Percentiles rank a stretch among this genome's conserved stretches.
These are phyloP conservation scores for Globisporangium paddicum DNA, from an alignment of 352 stramenopile species.

Conservation along the genomic window DNA sequence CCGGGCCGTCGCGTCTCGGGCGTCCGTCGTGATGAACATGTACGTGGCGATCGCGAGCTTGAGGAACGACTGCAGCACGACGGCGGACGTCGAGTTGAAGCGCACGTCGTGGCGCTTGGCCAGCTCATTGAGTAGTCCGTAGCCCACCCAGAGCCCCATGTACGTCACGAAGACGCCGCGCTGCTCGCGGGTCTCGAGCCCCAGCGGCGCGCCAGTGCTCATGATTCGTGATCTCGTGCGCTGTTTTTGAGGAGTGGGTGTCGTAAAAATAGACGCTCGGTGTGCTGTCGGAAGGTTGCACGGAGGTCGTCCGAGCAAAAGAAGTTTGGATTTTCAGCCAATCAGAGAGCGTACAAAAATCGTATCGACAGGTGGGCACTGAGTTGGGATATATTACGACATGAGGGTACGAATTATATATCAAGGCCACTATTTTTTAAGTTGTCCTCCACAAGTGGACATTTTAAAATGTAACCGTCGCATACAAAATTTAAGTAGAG, in stretches of 20 bases:
- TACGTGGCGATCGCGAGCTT: conserved; percentile 65
- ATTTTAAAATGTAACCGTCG: no score
- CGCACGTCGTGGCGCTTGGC: conserved; percentile 57
- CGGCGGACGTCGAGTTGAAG: conserved; percentile 73
- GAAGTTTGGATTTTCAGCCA: neutral
- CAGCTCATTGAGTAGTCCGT: conserved; percentile 75
- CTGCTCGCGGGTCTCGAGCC: conserved; percentile 69
- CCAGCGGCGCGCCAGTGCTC: conserved; percentile 32
- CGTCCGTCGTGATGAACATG: conserved; percentile 63
- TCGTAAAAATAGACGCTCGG: neutral
- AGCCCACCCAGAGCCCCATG: conserved; percentile 74
- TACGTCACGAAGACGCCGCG: conserved; percentile 75
- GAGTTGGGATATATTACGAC: neutral
- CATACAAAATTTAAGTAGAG: no score
- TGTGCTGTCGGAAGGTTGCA: neutral
- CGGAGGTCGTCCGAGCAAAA: neutral
- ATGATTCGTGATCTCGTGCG: neutral
- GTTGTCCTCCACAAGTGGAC: no score
- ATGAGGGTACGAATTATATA: no score
- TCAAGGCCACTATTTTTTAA: neutral
- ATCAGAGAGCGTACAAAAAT: neutral
- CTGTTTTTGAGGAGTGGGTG: no score
- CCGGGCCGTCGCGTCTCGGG: conserved; percentile 6
- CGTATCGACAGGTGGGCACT: neutral
- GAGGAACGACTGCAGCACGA: conserved; percentile 71